Conservation (phyloP, 371 early-diverging fungal genomes). For the Mucor circinelloides region DNA sequence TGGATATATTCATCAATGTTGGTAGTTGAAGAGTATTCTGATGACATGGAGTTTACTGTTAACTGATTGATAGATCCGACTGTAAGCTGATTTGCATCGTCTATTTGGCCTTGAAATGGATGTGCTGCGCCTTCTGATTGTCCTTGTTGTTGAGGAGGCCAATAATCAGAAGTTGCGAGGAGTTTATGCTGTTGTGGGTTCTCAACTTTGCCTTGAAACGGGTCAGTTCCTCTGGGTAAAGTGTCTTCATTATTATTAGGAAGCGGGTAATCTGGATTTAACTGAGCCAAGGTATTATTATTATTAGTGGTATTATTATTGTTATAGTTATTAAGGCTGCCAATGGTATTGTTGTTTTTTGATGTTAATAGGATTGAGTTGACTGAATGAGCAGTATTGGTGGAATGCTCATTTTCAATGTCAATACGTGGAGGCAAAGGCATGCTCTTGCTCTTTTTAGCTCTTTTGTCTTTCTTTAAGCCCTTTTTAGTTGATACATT, state of each 20-base stretch:
- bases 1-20: conserved; percentile 85
- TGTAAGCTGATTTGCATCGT: conserved; percentile 44
- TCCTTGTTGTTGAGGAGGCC: conserved; percentile 33
- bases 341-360: conserved; percentile 22
- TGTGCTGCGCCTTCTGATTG: not conserved
- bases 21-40: conserved; percentile 39
- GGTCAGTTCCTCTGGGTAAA: conserved; percentile 16
- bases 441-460: conserved; percentile 21
- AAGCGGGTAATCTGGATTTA: conserved; percentile 53
- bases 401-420: conserved; percentile 48
- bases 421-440: conserved; percentile 24
- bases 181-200: conserved; percentile 43
- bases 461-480: conserved; percentile 20
- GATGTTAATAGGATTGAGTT: conserved; percentile 47
- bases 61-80: conserved; percentile 51
- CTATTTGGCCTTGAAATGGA: conserved; percentile 10
- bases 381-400: conserved; percentile 51
- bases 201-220: conserved; percentile 35
- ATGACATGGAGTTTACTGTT: conserved; percentile 46
- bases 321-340: not conserved
- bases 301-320: conserved; percentile 1
- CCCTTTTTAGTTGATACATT: conserved; percentile 25
- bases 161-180: conserved; percentile 38
- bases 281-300: conserved; percentile 33
- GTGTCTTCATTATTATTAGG: conserved; percentile 11